These are phyloP conservation scores for Annona cherimola DNA, from an alignment of 164 flowering plant genomes.

Conservation along the genomic window DNA sequence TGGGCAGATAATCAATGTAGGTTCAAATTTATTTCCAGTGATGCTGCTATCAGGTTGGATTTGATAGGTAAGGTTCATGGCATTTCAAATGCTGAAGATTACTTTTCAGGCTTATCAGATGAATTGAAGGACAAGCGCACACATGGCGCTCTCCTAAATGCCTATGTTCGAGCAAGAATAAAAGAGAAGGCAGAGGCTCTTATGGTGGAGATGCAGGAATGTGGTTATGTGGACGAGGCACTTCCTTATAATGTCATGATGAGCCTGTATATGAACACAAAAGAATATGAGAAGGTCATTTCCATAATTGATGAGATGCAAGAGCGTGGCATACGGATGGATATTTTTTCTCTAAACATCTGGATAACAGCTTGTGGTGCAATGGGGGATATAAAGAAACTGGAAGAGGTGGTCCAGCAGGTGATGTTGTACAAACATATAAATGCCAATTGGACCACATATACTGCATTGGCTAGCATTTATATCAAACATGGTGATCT, in stretches of 20 bases:
- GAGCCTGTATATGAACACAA: slow-evolving; percentile 80
- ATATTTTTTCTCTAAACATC: slow-evolving; percentile 80
- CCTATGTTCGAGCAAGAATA: slow-evolving; percentile 52
- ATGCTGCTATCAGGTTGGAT: slow-evolving; percentile 83
- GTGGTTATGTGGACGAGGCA: slow-evolving; percentile 43
- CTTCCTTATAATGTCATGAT: slow-evolving; percentile 89
- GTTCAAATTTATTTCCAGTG: slow-evolving; percentile 59
- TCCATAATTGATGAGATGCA: slow-evolving; percentile 58
- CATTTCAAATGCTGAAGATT: slow-evolving; percentile 61
- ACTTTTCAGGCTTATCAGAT: slow-evolving; percentile 48
- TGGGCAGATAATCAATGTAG: slow-evolving; percentile 75
- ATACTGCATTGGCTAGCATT: slow-evolving; percentile 77
- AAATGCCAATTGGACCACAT: slow-evolving; percentile 81
- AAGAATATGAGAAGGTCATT: slow-evolving; percentile 62
- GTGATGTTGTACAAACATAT: slow-evolving; percentile 51
- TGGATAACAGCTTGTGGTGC: slow-evolving; percentile 75
- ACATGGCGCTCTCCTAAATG: slow-evolving; percentile 75
- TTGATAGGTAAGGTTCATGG: slow-evolving; percentile 73
- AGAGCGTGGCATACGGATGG: slow-evolving; percentile 46
- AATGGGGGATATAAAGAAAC: slow-evolving; percentile 49
- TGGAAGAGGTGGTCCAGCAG: slow-evolving; percentile 65
- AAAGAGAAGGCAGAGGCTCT: slow-evolving; percentile 45
- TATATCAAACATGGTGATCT: slow-evolving; percentile 50
- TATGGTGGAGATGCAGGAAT: slow-evolving; percentile 39
- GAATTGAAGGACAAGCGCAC: slow-evolving; percentile 52